Evolutionary conservation across 140 eudicot species (phyloP).

Genomic region (Senecio squalidus): DNA sequence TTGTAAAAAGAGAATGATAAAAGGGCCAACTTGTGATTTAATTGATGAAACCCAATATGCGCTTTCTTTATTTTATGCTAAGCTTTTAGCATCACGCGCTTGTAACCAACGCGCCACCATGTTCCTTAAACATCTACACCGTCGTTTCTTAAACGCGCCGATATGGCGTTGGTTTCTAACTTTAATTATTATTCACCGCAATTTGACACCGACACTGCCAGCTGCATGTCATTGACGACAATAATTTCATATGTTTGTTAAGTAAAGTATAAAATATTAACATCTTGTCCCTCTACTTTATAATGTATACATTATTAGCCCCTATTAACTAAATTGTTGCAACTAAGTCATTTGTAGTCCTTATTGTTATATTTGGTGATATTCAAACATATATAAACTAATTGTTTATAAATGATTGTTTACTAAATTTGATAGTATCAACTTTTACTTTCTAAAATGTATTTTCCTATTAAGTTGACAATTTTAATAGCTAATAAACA

Average conservation of each 20-base stretch:
- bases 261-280: neutral
- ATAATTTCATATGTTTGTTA: constrained; percentile 3
- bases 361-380: too few species aligned
- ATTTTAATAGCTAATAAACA: too few species aligned
- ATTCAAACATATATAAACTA: too few species aligned
- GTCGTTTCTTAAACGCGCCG: neutral
- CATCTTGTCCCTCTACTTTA: neutral
- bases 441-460: too few species aligned
- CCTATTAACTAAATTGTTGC: neutral
- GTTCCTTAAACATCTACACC: neutral
- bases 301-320: neutral
- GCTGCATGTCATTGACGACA: constrained; percentile 12
- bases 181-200: neutral
- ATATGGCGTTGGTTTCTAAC: neutral
- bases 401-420: too few species aligned
- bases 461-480: too few species aligned
- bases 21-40: neutral
- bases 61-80: neutral
- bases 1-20: too few species aligned
- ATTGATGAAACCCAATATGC: neutral
- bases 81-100: neutral
- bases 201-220: constrained; percentile 1
- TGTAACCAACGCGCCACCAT: constrained; percentile 4
- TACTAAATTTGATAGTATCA: too few species aligned
- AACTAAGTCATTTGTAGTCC: neutral